Evolutionary conservation across 345 rosid genomes (phyloP).

Genomic region (Melastoma malabathricum): DNA sequence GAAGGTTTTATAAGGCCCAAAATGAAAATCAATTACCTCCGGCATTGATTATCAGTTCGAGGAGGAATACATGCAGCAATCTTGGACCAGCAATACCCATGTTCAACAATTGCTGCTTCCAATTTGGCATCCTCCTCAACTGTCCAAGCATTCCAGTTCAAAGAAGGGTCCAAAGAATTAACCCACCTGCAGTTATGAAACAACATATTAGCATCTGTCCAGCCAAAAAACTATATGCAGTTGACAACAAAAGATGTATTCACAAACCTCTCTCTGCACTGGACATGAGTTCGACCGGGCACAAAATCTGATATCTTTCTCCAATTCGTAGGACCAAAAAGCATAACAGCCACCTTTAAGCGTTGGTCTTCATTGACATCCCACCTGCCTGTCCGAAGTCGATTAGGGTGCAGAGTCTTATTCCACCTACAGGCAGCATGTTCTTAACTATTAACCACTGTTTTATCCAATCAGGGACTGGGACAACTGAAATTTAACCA

Average conservation of each 20-base stretch:
- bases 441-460: background rate
- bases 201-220: constrained; percentile 4
- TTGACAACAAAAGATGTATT: background rate
- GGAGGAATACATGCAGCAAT: constrained; percentile 44
- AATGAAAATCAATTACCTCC: constrained; percentile 29
- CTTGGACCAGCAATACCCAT: constrained; percentile 66
- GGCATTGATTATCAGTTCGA: constrained; percentile 80
- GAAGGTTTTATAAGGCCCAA: too few species aligned
- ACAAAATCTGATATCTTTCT: constrained; percentile 62
- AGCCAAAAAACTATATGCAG: constrained; percentile 4
- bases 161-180: constrained; percentile 62
- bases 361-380: constrained; percentile 51
- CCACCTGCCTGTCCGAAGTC: constrained; percentile 50
- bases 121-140: constrained; percentile 63
- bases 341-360: constrained; percentile 60
- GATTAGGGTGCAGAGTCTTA: constrained; percentile 54
- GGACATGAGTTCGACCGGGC: constrained; percentile 64
- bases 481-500: too few species aligned
- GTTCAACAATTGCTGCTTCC: constrained; percentile 46
- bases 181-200: constrained; percentile 47
- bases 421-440: constrained; percentile 48
- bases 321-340: constrained; percentile 84
- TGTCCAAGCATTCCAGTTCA: constrained; percentile 52
- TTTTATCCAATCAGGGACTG: too few species aligned
- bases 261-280: constrained; percentile 75